Evolutionary conservation across 164 flowering plant species (phyloP).

Genomic region (Magnolia changhungtana): DNA sequence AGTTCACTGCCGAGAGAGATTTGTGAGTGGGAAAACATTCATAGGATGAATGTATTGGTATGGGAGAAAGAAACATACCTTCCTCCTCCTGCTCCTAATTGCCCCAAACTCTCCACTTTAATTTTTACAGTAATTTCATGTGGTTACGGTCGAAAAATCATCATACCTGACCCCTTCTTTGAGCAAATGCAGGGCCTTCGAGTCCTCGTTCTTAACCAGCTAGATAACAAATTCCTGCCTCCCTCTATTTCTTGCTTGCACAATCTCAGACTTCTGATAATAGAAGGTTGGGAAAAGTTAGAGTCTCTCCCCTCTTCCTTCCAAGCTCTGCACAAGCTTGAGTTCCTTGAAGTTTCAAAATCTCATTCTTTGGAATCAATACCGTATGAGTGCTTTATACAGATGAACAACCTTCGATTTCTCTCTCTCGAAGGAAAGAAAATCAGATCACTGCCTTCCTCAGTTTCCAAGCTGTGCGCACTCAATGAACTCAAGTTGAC

Average conservation of each 20-base stretch:
- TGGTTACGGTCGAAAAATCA: too few relatives aligned
- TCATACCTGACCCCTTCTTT: neutral
- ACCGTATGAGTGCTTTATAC: neutral
- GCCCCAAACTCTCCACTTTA: neutral
- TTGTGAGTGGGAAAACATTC: neutral
- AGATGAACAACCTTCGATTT: neutral
- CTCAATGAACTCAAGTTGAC: neutral
- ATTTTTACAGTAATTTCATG: too few relatives aligned
- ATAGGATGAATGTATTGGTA: neutral
- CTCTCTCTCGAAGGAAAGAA: neutral
- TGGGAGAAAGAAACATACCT: neutral
- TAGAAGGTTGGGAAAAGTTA: neutral
- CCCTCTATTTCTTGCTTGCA: neutral
- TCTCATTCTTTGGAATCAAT: neutral
- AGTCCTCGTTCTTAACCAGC: neutral
- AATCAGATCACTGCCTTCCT: neutral
- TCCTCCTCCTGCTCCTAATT: neutral
- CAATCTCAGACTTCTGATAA: neutral
- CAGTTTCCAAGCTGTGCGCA: neutral
- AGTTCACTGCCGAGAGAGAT: neutral
- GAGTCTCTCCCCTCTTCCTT: neutral
- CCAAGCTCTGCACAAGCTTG: neutral
- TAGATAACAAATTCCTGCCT: neutral
- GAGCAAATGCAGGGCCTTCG: neutral
- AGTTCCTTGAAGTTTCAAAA: neutral